Conservation (phyloP, 1,284 basidiomycete species). For the Ceratobasidium sp. region DNA sequence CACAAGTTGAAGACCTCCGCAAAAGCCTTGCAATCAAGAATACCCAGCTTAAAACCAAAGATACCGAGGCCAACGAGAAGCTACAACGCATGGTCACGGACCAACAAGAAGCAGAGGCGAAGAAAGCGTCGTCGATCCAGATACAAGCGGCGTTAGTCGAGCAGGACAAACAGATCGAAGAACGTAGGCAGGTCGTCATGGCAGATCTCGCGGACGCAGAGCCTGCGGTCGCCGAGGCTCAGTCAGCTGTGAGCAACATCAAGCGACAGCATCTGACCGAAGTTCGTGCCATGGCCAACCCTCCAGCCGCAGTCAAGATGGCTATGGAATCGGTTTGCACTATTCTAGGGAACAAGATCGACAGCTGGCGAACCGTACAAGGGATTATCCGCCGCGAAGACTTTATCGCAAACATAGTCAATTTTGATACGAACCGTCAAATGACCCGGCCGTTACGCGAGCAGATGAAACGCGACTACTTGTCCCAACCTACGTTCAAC, state of each 20-base stretch:
- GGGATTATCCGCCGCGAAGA: conserved; percentile 96
- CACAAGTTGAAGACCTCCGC: conserved; percentile 94
- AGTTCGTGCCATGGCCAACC: conserved; percentile 98
- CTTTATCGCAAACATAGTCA: conserved; percentile 96
- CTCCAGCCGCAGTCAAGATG: conserved; percentile 96
- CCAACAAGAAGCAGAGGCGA: conserved; percentile 98
- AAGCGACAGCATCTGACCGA: conserved; percentile 97
- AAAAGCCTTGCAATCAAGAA: conserved; percentile 96
- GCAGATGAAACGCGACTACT: conserved; percentile 92
- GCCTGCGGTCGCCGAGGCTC: conserved; percentile 95
- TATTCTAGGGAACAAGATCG: conserved; percentile 95
- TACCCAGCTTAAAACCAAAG: conserved; percentile 91
- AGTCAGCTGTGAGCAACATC: conserved; percentile 96
- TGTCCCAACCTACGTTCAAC: conserved; percentile 91
- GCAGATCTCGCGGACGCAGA: conserved; percentile 97
- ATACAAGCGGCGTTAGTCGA: conserved; percentile 93
- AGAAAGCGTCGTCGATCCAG: conserved; percentile 95
- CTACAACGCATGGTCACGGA: conserved; percentile 98
- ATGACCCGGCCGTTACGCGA: conserved; percentile 94
- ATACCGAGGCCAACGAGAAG: conserved; percentile 96
- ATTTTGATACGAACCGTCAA: conserved; percentile 92
- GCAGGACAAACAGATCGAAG: conserved; percentile 90
- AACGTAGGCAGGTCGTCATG: conserved; percentile 90
- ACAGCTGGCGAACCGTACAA: conserved; percentile 97
- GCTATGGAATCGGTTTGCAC: conserved; percentile 99